These are phyloP conservation scores for Marchantia polymorpha DNA, from an alignment of 225 moss, liverwort and hornwort species.

Conservation along the genomic window DNA sequence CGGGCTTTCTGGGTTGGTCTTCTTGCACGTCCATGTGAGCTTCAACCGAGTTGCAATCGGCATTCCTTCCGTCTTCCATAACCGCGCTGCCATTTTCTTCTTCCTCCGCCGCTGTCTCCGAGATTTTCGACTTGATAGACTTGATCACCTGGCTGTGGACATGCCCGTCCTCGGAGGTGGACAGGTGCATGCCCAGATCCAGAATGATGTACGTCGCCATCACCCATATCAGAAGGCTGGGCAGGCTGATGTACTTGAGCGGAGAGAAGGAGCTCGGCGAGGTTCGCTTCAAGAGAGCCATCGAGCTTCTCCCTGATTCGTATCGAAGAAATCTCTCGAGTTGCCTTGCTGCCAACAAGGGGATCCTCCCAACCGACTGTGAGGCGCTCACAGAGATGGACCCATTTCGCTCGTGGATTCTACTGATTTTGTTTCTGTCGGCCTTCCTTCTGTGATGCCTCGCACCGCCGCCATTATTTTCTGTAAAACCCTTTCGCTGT, in stretches of 20 bases:
- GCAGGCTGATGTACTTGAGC: neutral
- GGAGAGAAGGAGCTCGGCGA: neutral
- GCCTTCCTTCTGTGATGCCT: too few relatives aligned
- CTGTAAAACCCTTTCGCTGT: too few relatives aligned
- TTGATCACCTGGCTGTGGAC: neutral
- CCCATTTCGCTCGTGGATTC: too few relatives aligned
- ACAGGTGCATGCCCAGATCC: slow-evolving; percentile 2
- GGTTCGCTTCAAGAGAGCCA: slow-evolving; percentile 4
- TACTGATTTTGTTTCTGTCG: too few relatives aligned
- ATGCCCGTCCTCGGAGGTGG: neutral
- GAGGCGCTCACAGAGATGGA: too few relatives aligned
- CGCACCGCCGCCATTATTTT: too few relatives aligned
- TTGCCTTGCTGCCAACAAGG: too few relatives aligned
- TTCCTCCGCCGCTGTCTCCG: neutral
- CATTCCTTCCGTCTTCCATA: too few relatives aligned
- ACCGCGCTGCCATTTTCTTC: too few relatives aligned
- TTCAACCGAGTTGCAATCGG: slow-evolving; percentile 4
- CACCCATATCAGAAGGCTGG: neutral
- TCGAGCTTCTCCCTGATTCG: neutral
- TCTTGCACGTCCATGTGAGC: slow-evolving; percentile 3
- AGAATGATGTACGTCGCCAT: slow-evolving; percentile 4
- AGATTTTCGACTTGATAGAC: neutral
- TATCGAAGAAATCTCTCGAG: neutral
- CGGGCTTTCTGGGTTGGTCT: neutral
- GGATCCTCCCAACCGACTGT: too few relatives aligned